Evolutionary conservation across 192 early-diverging fungal species (phyloP).

Genomic region (Allomyces arbusculus): DNA sequence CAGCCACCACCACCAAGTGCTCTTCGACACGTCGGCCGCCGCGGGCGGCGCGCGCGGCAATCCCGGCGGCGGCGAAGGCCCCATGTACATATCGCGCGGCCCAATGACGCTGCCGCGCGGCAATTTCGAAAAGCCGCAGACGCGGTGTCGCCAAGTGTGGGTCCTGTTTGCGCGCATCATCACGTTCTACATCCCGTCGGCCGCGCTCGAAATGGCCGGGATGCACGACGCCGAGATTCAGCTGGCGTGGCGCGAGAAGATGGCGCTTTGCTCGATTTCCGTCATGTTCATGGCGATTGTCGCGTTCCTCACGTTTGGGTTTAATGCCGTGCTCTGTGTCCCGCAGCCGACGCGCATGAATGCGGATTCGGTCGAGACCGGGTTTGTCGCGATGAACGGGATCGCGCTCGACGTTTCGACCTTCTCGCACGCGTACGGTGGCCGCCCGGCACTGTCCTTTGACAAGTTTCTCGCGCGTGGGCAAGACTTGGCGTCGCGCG

Average conservation of each 20-base stretch:
- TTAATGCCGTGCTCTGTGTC: slow-evolving; percentile 5
- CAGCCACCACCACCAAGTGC: no score
- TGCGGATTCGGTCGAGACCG: slow-evolving; percentile 9
- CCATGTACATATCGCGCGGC: background rate
- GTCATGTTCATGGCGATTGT: background rate
- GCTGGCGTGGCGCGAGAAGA: no score
- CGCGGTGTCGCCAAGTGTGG: slow-evolving; percentile 10
- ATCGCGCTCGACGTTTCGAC: background rate
- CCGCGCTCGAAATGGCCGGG: no score
- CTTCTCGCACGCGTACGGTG: background rate
- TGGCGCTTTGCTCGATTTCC: background rate
- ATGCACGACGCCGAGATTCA: no score
- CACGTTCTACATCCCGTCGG: slow-evolving; percentile 31
- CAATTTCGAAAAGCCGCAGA: background rate
- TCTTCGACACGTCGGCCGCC: no score
- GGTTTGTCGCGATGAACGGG: background rate
- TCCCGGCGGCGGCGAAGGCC: background rate
- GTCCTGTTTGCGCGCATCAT: slow-evolving; percentile 27
- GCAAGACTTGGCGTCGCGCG: background rate
- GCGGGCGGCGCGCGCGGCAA: background rate
- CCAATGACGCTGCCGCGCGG: background rate
- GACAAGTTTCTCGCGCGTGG: background rate
- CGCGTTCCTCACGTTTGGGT: background rate
- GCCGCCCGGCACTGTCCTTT: background rate
- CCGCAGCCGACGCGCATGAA: background rate